Evolutionary conservation across 257 asterid genomes (phyloP).

Genomic region (Osmanthus fragrans): DNA sequence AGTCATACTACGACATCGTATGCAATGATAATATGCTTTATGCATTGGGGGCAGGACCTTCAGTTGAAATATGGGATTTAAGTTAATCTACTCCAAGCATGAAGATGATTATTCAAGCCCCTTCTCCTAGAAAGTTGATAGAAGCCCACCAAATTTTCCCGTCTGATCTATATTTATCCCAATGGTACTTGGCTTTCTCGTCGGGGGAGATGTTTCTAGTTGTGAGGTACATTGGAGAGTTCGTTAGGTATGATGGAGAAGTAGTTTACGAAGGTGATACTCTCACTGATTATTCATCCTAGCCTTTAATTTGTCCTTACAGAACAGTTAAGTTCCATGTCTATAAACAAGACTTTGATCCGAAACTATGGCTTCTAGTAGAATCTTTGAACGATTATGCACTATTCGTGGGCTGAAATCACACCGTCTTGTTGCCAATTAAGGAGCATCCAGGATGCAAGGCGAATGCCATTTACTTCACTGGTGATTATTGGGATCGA

Average conservation of each 20-base stretch:
- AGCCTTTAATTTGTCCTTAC: constrained; percentile 28
- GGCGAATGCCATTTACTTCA: constrained; percentile 36
- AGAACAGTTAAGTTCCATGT: constrained; percentile 32
- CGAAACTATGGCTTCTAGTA: constrained; percentile 22
- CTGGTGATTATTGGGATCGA: constrained; percentile 44
- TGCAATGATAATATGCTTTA: background rate
- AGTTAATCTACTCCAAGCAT: background rate
- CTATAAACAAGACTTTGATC: constrained; percentile 14
- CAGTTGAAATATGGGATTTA: constrained; percentile 32
- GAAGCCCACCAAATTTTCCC: constrained; percentile 1
- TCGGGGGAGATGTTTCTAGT: constrained; percentile 13
- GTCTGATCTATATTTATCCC: constrained; percentile 6
- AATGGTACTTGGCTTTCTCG: constrained; percentile 31
- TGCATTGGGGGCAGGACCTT: background rate
- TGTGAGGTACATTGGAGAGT: constrained; percentile 40
- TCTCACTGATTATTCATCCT: constrained; percentile 1
- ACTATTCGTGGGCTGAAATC: constrained; percentile 43
- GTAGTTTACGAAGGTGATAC: constrained; percentile 38
- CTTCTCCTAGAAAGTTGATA: constrained; percentile 2
- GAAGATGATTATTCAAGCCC: background rate
- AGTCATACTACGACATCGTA: constrained; percentile 1
- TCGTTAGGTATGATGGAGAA: constrained; percentile 26
- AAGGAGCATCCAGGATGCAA: constrained; percentile 14
- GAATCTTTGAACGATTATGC: constrained; percentile 20
- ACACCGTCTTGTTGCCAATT: constrained; percentile 18